Percentiles rank a stretch among this genome's conserved stretches.
Evolutionary conservation across 1,284 basidiomycete genomes (phyloP).

Genomic region (Termitomyces sp.): DNA sequence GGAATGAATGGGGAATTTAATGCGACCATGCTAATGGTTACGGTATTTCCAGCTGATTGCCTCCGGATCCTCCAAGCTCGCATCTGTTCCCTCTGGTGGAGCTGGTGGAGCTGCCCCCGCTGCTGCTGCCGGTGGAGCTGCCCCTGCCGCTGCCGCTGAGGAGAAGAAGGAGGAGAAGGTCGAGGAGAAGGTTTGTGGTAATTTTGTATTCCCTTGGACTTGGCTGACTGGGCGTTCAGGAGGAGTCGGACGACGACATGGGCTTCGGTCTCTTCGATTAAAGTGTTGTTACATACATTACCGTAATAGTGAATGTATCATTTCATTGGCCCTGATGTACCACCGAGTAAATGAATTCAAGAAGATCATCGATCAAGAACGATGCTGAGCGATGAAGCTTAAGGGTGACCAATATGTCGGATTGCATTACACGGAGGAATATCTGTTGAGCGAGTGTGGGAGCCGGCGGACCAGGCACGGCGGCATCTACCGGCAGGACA

Average conservation of each 20-base stretch:
- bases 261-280: constrained; percentile 96
- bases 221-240: constrained; percentile 40
- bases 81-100: constrained; percentile 88
- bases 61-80: constrained; percentile 89
- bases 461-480: constrained; percentile 32
- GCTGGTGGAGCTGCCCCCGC: constrained; percentile 53
- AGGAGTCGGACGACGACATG: constrained; percentile 88
- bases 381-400: too few relatives aligned
- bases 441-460: constrained; percentile 1
- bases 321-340: not conserved
- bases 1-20: too few relatives aligned
- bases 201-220: not conserved
- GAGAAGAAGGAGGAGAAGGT: constrained; percentile 76
- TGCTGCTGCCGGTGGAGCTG: constrained; percentile 50
- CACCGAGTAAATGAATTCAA: not conserved
- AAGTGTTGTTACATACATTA: constrained; percentile 20
- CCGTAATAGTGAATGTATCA: constrained; percentile 8
- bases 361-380: not conserved
- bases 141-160: constrained; percentile 59
- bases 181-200: constrained; percentile 64
- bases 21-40: not conserved
- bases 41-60: constrained; percentile 67
- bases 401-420: not conserved
- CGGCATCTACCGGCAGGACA: constrained; percentile 19
- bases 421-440: not conserved